These are phyloP conservation scores for Spizellomyces sp. DNA, from an alignment of 192 early-diverging fungal genomes.

Conservation along the genomic window DNA sequence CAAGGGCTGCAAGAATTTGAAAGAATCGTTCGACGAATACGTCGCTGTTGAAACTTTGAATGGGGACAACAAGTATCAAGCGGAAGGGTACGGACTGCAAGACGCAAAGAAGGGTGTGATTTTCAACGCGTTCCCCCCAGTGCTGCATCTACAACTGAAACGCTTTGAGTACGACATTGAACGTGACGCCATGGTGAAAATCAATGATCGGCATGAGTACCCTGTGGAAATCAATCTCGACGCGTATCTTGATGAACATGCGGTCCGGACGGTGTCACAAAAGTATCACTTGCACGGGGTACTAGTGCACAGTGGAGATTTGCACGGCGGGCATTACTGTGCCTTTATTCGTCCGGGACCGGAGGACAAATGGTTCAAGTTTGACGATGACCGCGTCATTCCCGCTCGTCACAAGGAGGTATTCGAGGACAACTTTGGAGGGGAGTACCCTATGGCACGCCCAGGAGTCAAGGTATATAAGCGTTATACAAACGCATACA, in stretches of 20 bases:
- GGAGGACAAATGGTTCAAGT: slow-evolving; percentile 85
- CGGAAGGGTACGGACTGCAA: slow-evolving; percentile 94
- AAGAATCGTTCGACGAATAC: slow-evolving; percentile 91
- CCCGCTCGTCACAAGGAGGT: slow-evolving; percentile 80
- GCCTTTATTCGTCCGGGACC: slow-evolving; percentile 81
- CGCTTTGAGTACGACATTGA: slow-evolving; percentile 97
- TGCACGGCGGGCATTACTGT: slow-evolving; percentile 94
- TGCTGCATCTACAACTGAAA: slow-evolving; percentile 95
- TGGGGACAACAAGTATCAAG: slow-evolving; percentile 94
- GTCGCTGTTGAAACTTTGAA: slow-evolving; percentile 88
- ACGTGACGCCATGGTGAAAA: slow-evolving; percentile 89
- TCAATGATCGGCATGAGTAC: slow-evolving; percentile 98
- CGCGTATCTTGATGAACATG: slow-evolving; percentile 71
- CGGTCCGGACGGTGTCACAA: slow-evolving; percentile 64
- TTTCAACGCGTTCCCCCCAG: slow-evolving; percentile 89
- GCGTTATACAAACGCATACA: slow-evolving; percentile 97
- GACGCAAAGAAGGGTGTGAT: slow-evolving; percentile 96
- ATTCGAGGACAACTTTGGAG: slow-evolving; percentile 94
- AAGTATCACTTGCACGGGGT: slow-evolving; percentile 91
- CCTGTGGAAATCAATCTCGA: slow-evolving; percentile 83
- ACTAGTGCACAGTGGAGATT: slow-evolving; percentile 91
- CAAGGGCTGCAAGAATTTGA: slow-evolving; percentile 84
- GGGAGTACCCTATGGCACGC: slow-evolving; percentile 40
- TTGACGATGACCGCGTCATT: slow-evolving; percentile 94
- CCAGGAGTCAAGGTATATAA: slow-evolving; percentile 60